Evolutionary conservation across 805 yeast species (phyloP).

Genomic region (Novakomyces olei): DNA sequence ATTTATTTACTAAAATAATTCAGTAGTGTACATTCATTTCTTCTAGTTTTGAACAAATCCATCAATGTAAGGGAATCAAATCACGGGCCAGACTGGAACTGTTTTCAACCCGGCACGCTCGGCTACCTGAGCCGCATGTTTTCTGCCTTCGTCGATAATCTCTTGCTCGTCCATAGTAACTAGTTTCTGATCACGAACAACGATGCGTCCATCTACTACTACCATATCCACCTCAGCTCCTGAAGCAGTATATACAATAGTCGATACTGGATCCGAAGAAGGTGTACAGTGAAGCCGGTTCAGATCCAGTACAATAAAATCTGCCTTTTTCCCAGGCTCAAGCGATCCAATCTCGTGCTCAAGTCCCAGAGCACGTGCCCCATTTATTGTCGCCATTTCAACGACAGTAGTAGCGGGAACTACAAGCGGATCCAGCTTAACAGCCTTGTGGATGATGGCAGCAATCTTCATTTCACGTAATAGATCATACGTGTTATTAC

Average conservation of each 20-base stretch:
- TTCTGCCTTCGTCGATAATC: not conserved
- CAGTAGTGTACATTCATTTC: no score
- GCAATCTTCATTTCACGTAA: slow-evolving; percentile 8
- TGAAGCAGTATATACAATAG: slow-evolving; percentile 8
- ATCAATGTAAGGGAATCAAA: no score
- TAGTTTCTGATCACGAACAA: slow-evolving; percentile 5
- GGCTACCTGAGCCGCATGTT: not conserved
- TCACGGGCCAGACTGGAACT: no score
- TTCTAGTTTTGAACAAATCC: no score
- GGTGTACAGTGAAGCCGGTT: slow-evolving; percentile 6
- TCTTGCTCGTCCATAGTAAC: not conserved
- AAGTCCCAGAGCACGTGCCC: slow-evolving; percentile 6
- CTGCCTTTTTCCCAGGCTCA: slow-evolving; percentile 6
- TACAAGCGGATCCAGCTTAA: slow-evolving; percentile 5
- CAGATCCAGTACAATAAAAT: not conserved
- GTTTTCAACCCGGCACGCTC: not conserved
- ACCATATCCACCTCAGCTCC: slow-evolving; percentile 9
- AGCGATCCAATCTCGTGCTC: slow-evolving; percentile 7
- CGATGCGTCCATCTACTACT: slow-evolving; percentile 7
- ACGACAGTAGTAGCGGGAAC: slow-evolving; percentile 6
- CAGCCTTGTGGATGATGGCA: slow-evolving; percentile 6
- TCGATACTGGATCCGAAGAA: slow-evolving; percentile 7
- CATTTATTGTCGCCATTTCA: slow-evolving; percentile 7
- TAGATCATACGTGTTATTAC: slow-evolving; percentile 6
- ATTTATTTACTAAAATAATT: no score